Conservation (phyloP, 495 filamentous ascomycete genomes). For the Hypoxylon fragiforme region DNA sequence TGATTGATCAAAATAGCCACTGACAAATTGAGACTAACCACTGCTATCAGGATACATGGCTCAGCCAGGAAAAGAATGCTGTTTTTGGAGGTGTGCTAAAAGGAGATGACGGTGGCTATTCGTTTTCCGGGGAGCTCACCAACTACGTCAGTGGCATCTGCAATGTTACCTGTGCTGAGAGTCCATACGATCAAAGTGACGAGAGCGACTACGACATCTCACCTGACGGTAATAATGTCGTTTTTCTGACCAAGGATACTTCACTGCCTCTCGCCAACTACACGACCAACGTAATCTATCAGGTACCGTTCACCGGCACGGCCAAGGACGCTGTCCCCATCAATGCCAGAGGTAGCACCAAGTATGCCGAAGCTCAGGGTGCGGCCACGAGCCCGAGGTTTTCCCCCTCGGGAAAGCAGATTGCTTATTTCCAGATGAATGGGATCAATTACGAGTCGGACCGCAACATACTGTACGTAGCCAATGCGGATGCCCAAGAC, state of each 20-base stretch:
- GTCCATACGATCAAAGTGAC: conserved; percentile 43
- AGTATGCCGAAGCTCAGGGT: conserved; percentile 58
- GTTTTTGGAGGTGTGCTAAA: conserved; percentile 66
- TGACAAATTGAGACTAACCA: not conserved
- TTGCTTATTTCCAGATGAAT: conserved; percentile 69
- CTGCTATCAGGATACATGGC: conserved; percentile 47
- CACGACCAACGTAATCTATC: conserved; percentile 66
- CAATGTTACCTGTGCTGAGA: conserved; percentile 53
- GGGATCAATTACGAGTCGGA: conserved; percentile 75
- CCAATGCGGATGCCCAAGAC: conserved; percentile 26
- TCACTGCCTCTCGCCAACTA: conserved; percentile 65
- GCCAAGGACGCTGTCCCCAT: conserved; percentile 34
- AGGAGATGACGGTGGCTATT: conserved; percentile 39
- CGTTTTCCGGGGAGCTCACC: conserved; percentile 43
- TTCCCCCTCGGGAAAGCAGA: conserved; percentile 65
- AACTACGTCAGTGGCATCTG: conserved; percentile 55
- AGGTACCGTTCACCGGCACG: conserved; percentile 52
- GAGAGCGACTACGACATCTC: conserved; percentile 49
- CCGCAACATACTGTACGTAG: conserved; percentile 65
- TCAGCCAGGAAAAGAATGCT: conserved; percentile 60
- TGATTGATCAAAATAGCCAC: not conserved
- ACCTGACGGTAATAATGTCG: conserved; percentile 51
- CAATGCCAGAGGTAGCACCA: conserved; percentile 34
- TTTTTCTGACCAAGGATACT: conserved; percentile 74
- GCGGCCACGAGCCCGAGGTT: conserved; percentile 68